phyloP scores from a whole-genome alignment of 768 basidiomycete species.

The Favolaschia claudopus region DNA sequence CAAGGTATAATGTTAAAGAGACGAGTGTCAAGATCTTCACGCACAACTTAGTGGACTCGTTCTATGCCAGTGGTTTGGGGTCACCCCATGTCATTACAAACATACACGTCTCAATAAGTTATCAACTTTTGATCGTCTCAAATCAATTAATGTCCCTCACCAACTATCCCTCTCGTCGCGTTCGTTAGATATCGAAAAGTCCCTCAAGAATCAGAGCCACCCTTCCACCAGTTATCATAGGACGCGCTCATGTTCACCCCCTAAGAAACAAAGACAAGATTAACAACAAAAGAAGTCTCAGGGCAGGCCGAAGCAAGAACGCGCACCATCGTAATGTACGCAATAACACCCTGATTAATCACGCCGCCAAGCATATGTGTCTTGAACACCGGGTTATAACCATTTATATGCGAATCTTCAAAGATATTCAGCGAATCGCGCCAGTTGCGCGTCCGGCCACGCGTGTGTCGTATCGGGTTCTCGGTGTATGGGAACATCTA shows the following conservation, averaged over 20 bases:
- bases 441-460: constrained; percentile 60
- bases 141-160: no score
- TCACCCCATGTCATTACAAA: no score
- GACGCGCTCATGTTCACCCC: constrained; percentile 32
- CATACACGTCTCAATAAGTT: no score
- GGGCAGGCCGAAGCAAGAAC: background rate
- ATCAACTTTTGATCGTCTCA: no score
- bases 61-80: no score
- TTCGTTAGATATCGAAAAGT: no score
- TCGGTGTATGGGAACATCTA: constrained; percentile 60
- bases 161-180: no score
- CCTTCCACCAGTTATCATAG: constrained; percentile 33
- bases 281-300: background rate
- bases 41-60: no score
- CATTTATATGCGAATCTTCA: constrained; percentile 56
- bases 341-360: constrained; percentile 56
- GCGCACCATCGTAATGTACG: constrained; percentile 65
- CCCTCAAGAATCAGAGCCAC: no score
- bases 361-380: constrained; percentile 59
- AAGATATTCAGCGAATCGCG: constrained; percentile 63
- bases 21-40: no score
- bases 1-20: no score
- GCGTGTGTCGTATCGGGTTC: constrained; percentile 55
- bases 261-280: background rate
- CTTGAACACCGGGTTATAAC: constrained; percentile 61